Base-by-base conservation (phyloP, 192 early-diverging fungal genomes). In the Funneliformis geosporum region DNA sequence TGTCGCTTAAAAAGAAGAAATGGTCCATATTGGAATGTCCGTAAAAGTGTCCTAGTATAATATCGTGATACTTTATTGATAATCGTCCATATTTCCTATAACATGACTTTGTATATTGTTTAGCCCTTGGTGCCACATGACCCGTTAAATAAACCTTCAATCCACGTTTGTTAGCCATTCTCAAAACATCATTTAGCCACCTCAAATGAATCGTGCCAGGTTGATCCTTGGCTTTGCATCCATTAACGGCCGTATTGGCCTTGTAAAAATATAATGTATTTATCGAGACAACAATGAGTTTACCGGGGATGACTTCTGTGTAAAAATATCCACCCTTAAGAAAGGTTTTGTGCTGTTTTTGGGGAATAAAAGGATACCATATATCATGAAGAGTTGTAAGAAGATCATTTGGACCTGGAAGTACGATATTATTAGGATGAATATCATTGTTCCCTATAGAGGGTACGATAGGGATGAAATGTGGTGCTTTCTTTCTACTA, bases 21-120 rank as follows among this genome's bases (percentile, higher is more conserved):
- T 88, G 86, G 74, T 95, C 92, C 79, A 92, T 89, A 75, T 95
- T 95, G 80, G 88, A 87, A 78, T 95, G 93, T 7, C 93, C 93
- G 74, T 87, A 95, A 64, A 92, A 79, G 84, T 95, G 92, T 21
- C 91, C 92, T 9, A 84, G 73, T 65, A 92, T 89, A 8, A 90
- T 80, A 60, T 90, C 88, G 43, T 83, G 77, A 76, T 81, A 89
- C 59, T 80, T 78, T 38, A 83, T 61, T 28, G 88, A 77, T 42
- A 89, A 78, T 60, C 64, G 75, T 4, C 81, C 82, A 70, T 90
- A 90, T 12, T 73, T 76, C 21, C 70, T 79, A 70, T 82, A 83
- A 21, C 89, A 90, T 8, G 80, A 79, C 28, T 39, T 50, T 4
- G 80, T 82, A 75, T 87, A 90, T 5, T 85, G 81, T 25, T 85